Evolutionary conservation across 2,329 filamentous ascomycete species (phyloP).

Genomic region (Aureobasidium melanogenum): DNA sequence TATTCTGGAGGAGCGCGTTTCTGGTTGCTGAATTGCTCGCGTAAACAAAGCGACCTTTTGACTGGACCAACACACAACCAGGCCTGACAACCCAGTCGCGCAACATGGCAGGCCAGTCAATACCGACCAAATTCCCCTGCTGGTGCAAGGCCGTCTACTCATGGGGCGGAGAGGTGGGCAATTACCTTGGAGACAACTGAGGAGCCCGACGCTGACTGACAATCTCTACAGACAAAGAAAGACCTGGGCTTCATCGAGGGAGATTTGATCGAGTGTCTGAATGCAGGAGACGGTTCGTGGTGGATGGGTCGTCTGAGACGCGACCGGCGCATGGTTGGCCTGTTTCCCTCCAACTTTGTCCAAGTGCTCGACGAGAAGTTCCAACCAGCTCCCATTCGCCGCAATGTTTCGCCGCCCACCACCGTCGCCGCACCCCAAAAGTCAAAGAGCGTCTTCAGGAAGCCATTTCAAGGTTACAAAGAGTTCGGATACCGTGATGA

Average conservation of each 20-base stretch:
- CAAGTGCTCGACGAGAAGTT: constrained; percentile 79
- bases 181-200: not conserved
- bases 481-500: constrained; percentile 20
- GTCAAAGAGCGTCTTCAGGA: constrained; percentile 50
- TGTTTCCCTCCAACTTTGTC: constrained; percentile 97
- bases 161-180: constrained; percentile 29
- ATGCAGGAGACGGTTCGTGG: constrained; percentile 95
- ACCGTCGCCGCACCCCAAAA: constrained; percentile 43
- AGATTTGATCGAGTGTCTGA: constrained; percentile 94
- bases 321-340: constrained; percentile 80
- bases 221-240: constrained; percentile 57
- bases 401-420: constrained; percentile 42
- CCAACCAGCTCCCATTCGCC: constrained; percentile 57
- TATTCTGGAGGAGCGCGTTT: not conserved
- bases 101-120: constrained; percentile 15
- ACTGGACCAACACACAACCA: not conserved
- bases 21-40: not conserved
- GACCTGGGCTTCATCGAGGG: constrained; percentile 96
- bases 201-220: not conserved
- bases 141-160: constrained; percentile 34
- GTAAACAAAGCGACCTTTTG: not conserved
- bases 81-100: not conserved
- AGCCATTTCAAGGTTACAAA: constrained; percentile 57
- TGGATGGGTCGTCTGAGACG: constrained; percentile 90
- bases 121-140: constrained; percentile 30